phyloP scores from a whole-genome alignment of 2,329 filamentous ascomycete species.

The Aotearoamyces nothofagi region DNA sequence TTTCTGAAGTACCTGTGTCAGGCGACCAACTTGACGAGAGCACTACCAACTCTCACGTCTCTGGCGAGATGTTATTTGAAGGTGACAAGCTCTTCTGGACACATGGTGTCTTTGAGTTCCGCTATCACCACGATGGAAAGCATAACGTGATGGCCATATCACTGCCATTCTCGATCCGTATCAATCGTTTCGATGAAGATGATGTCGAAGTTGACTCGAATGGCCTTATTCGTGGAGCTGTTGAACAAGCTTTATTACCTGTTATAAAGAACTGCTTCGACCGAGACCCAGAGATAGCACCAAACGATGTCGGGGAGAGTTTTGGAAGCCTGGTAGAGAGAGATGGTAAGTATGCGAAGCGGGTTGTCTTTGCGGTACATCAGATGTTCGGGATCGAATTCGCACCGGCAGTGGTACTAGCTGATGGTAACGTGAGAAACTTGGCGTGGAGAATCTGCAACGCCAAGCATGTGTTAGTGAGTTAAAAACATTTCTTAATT shows the following conservation, averaged over 20 bases:
- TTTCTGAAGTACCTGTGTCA: conserved; percentile 45
- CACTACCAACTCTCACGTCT: conserved; percentile 43
- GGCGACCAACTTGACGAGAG: conserved; percentile 28
- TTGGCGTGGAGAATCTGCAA: conserved; percentile 91
- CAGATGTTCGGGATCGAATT: conserved; percentile 98
- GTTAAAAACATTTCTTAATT: too few species aligned
- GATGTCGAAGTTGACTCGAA: conserved; percentile 45
- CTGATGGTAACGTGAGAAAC: conserved; percentile 81
- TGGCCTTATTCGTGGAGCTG: conserved; percentile 46
- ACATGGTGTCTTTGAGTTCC: conserved; percentile 88
- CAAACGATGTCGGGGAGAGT: conserved; percentile 58
- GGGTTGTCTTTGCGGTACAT: conserved; percentile 86
- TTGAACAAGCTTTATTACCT: conserved; percentile 66
- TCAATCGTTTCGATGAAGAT: conserved; percentile 65
- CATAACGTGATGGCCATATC: conserved; percentile 93
- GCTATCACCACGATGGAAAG: conserved; percentile 86
- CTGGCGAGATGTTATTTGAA: conserved; percentile 73
- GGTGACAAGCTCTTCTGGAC: conserved; percentile 98
- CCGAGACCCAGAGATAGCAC: conserved; percentile 79
- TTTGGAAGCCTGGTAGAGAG: conserved; percentile 79
- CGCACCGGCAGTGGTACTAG: conserved; percentile 78
- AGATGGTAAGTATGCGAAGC: conserved; percentile 74
- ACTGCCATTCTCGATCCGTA: conserved; percentile 79
- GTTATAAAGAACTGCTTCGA: conserved; percentile 88
- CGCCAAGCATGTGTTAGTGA: conserved; percentile 84